A percentile compares a stretch with the other conserved stretches of the same genome.
phyloP scores from a whole-genome alignment of 1,284 basidiomycete genomes.

The Heterobasidion annosum region DNA sequence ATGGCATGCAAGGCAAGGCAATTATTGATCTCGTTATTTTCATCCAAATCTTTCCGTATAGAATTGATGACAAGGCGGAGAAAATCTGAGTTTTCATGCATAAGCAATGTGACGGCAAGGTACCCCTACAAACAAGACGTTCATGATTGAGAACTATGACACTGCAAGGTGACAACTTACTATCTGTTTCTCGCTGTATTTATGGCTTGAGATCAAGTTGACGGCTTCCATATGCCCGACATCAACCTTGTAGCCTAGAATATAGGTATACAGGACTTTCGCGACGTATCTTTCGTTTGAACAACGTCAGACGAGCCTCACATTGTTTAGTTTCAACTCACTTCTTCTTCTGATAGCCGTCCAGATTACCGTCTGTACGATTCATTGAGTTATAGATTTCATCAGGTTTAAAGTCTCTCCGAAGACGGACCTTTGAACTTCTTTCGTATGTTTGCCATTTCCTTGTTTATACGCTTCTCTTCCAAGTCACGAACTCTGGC shows the following conservation, averaged over 20 bases:
- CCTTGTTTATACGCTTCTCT: conserved; percentile 98
- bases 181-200: conserved; percentile 99
- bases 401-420: not conserved
- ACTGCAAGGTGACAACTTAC: conserved; percentile 37
- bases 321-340: conserved; percentile 28
- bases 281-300: conserved; percentile 64
- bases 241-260: conserved; percentile 97
- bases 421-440: conserved; percentile 82
- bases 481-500: conserved; percentile 84
- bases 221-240: conserved; percentile 99
- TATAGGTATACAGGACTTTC: conserved; percentile 99
- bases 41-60: conserved; percentile 94
- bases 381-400: not conserved
- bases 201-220: conserved; percentile 91
- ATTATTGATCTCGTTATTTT: conserved; percentile 91
- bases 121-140: conserved; percentile 62
- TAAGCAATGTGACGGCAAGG: conserved; percentile 91
- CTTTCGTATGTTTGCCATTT: conserved; percentile 99
- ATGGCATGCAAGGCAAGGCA: conserved; percentile 97
- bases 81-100: conserved; percentile 99
- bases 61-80: conserved; percentile 95
- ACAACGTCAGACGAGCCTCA: conserved; percentile 8
- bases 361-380: conserved; percentile 81
- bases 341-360: conserved; percentile 99
- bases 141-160: conserved; percentile 1